Percentiles rank a stretch among this genome's conserved stretches.
Evolutionary conservation across 768 basidiomycete species (phyloP).

Genomic region (Russula sp.): DNA sequence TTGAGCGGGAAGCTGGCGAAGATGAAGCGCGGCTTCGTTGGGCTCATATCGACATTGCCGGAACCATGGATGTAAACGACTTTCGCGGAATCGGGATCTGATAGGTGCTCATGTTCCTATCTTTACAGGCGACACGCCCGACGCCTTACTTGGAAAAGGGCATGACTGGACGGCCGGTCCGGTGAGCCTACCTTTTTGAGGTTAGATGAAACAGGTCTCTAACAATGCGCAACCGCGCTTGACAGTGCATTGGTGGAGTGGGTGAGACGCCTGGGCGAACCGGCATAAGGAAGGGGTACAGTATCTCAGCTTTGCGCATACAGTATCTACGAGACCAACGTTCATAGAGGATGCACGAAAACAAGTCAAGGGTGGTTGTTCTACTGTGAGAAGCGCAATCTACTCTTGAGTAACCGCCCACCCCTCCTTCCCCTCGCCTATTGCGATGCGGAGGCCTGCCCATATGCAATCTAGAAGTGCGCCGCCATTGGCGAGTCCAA

Average conservation of each 20-base stretch:
- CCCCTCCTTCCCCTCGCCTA: constrained; percentile 49
- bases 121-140: constrained; percentile 42
- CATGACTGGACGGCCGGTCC: constrained; percentile 75
- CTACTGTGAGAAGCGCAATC: neutral
- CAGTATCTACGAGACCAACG: neutral
- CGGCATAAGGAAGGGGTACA: neutral
- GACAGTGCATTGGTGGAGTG: constrained; percentile 23
- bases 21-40: constrained; percentile 54
- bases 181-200: constrained; percentile 41
- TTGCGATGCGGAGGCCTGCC: constrained; percentile 73
- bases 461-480: constrained; percentile 76
- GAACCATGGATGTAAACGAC: constrained; percentile 59
- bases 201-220: neutral
- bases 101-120: neutral
- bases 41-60: constrained; percentile 86
- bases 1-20: constrained; percentile 54
- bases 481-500: constrained; percentile 83
- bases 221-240: neutral
- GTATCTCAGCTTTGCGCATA: neutral
- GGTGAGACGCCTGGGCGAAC: constrained; percentile 18
- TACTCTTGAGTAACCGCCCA: constrained; percentile 58
- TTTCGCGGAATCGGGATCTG: neutral
- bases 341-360: neutral
- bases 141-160: constrained; percentile 63
- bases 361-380: neutral